A percentile compares a stretch with the other conserved stretches of the same genome.
Evolutionary conservation across 2,329 filamentous ascomycete genomes (phyloP).

Genomic region (Bipolaris sorokiniana): DNA sequence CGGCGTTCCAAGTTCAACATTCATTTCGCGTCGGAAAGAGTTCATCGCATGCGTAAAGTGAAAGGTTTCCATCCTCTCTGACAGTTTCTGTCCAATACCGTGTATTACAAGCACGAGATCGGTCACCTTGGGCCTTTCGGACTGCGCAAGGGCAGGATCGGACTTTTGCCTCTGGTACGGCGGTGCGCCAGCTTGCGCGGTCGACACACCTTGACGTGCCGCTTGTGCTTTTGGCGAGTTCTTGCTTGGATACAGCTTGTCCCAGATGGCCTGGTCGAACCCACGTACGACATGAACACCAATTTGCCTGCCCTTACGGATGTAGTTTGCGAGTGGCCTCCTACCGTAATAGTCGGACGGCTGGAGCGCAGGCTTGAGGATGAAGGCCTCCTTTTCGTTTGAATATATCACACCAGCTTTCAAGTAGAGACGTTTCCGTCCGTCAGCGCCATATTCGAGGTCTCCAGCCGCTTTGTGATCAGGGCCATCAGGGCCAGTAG

Average conservation of each 20-base stretch:
- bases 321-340: conserved; percentile 76
- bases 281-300: conserved; percentile 89
- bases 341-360: conserved; percentile 86
- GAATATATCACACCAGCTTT: conserved; percentile 88
- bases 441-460: conserved; percentile 50
- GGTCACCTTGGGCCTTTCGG: conserved; percentile 73
- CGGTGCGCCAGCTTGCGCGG: conserved; percentile 53
- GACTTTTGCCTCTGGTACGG: conserved; percentile 48
- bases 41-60: conserved; percentile 98
- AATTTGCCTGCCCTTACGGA: conserved; percentile 80
- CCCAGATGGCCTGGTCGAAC: conserved; percentile 80
- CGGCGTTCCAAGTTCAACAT: conserved; percentile 78
- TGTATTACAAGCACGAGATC: conserved; percentile 92
- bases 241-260: conserved; percentile 68
- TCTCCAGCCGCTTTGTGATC: conserved; percentile 58
- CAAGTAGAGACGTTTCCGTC: conserved; percentile 66
- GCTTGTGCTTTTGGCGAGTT: conserved; percentile 49
- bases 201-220: conserved; percentile 54
- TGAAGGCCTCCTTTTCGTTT: conserved; percentile 75
- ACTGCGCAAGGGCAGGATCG: conserved; percentile 67
- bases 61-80: conserved; percentile 91
- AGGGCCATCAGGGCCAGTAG: conserved; percentile 52
- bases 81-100: conserved; percentile 95
- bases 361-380: conserved; percentile 83
- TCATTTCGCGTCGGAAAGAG: conserved; percentile 82